phyloP scores from a whole-genome alignment of 139 green algal species.

The Coccomyxa sp. region DNA sequence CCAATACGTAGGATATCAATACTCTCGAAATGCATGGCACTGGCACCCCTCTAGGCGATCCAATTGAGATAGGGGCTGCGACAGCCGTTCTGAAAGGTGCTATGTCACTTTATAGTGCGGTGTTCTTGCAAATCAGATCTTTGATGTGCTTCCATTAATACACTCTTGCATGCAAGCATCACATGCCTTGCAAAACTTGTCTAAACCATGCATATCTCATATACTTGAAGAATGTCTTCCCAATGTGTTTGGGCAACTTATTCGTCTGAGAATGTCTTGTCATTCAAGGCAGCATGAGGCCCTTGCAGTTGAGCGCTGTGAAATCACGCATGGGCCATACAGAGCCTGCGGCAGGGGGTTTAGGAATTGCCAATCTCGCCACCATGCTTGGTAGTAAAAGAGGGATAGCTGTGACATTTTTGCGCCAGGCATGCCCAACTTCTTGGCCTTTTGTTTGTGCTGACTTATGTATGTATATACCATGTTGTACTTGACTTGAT shows the following conservation, averaged over 20 bases:
- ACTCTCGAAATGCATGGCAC: slow-evolving; percentile 28
- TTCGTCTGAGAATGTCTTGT: too few relatives aligned
- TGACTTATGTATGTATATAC: too few relatives aligned
- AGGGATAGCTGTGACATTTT: slow-evolving; percentile 30
- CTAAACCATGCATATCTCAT: too few relatives aligned
- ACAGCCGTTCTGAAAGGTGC: slow-evolving; percentile 21
- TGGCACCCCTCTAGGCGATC: slow-evolving; percentile 59
- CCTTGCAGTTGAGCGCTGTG: slow-evolving; percentile 44
- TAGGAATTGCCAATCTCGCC: slow-evolving; percentile 32
- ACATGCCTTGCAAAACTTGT: too few relatives aligned
- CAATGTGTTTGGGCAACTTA: too few relatives aligned
- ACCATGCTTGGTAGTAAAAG: slow-evolving; percentile 12
- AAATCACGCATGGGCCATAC: slow-evolving; percentile 75
- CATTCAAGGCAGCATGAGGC: not conserved
- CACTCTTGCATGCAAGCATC: too few relatives aligned
- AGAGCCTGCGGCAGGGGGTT: slow-evolving; percentile 47
- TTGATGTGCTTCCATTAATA: too few relatives aligned
- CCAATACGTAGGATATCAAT: not conserved
- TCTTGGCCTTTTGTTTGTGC: too few relatives aligned
- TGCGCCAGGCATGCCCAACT: slow-evolving; percentile 24
- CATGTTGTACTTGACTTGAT: too few relatives aligned
- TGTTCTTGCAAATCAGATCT: too few relatives aligned
- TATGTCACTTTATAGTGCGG: too few relatives aligned
- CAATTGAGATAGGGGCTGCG: slow-evolving; percentile 55
- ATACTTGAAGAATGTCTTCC: too few relatives aligned